Evolutionary conservation across 2,329 filamentous ascomycete genomes (phyloP).

Genomic region (Pseudodiploospora longispora): DNA sequence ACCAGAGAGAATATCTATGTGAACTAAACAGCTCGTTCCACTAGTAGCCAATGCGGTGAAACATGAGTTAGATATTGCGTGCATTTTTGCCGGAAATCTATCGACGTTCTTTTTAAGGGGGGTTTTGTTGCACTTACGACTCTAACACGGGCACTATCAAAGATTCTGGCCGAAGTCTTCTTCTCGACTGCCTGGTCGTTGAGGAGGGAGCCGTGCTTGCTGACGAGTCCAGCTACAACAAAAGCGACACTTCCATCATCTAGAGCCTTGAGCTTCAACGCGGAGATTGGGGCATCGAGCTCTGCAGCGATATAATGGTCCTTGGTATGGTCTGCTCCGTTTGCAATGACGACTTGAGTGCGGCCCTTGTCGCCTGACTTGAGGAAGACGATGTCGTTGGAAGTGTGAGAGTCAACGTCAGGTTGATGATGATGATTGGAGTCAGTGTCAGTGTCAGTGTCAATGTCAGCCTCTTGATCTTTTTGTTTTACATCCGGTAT

Average conservation of each 20-base stretch:
- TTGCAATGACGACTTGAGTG: conserved; percentile 23
- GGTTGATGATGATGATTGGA: conserved; percentile 17
- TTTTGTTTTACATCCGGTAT: conserved; percentile 17
- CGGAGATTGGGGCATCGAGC: conserved; percentile 24
- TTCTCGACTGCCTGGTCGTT: conserved; percentile 20
- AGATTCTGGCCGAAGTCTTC: conserved; percentile 23
- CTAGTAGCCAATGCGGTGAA: conserved; percentile 11
- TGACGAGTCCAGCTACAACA: conserved; percentile 25
- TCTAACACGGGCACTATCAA: conserved; percentile 24
- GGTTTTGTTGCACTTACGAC: conserved; percentile 18
- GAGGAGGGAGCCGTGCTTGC: conserved; percentile 21
- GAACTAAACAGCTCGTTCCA: conserved; percentile 23
- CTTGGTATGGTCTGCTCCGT: conserved; percentile 13
- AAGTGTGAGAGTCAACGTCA: conserved; percentile 10
- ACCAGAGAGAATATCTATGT: conserved; percentile 29
- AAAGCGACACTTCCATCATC: conserved; percentile 27
- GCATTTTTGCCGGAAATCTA: no score
- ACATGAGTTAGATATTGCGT: neutral
- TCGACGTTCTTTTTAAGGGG: neutral
- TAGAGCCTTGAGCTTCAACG: conserved; percentile 26
- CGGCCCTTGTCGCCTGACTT: conserved; percentile 18
- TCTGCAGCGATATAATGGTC: conserved; percentile 19
- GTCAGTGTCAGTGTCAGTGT: no score
- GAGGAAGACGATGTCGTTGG: conserved; percentile 7
- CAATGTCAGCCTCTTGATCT: no score